Percentiles rank a stretch among this genome's conserved stretches.
Evolutionary conservation across 306 rosid species (phyloP).

Genomic region (Quercus robur): DNA sequence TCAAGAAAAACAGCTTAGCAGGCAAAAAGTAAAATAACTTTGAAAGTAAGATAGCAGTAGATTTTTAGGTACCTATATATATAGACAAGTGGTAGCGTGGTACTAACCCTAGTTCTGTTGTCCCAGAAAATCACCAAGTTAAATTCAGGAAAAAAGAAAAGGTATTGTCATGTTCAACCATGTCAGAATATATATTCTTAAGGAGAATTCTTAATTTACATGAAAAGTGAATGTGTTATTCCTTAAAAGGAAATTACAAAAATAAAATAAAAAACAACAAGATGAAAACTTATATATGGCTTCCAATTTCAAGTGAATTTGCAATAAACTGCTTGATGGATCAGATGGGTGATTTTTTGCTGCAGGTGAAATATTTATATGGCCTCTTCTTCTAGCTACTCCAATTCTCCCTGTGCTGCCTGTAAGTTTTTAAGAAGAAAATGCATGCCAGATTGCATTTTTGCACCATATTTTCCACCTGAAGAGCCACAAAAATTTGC

Average conservation of each 20-base stretch:
- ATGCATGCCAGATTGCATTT: constrained; percentile 76
- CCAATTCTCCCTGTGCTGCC: constrained; percentile 87
- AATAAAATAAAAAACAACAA: neutral
- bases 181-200: neutral
- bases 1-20: constrained; percentile 33
- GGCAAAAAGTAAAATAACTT: constrained; percentile 24
- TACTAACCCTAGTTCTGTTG: constrained; percentile 31
- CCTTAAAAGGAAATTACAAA: neutral
- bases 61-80: neutral
- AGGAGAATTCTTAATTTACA: neutral
- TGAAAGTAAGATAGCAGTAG: constrained; percentile 15
- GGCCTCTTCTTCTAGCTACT: constrained; percentile 67
- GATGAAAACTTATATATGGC: neutral
- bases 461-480: constrained; percentile 84
- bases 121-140: neutral
- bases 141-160: neutral
- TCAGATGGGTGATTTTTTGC: neutral
- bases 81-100: neutral
- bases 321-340: neutral
- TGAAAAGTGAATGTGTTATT: neutral
- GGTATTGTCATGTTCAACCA: neutral
- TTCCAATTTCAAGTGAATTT: neutral
- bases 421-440: constrained; percentile 85
- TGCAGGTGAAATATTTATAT: constrained; percentile 18
- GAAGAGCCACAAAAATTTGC: constrained; percentile 87